Evolutionary conservation across 495 filamentous ascomycete genomes (phyloP), one percentile per base, ranked within the genome.

Genomic region (Penicillium salamii): DNA sequence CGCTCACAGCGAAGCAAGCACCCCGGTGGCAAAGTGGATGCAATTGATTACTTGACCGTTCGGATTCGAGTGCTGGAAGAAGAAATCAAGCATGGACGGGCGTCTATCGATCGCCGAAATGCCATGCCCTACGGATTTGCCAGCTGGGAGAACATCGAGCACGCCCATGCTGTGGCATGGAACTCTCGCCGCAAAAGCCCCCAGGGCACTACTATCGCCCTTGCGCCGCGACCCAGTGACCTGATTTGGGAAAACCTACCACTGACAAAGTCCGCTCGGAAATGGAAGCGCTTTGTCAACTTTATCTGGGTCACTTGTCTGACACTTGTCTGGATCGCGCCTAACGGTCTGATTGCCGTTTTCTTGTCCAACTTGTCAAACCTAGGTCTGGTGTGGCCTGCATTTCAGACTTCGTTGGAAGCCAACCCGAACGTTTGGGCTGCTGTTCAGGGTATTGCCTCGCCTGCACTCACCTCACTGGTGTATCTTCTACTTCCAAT

Each of bases 181-280:
- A 79, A 82, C 9, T 78, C 87, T 20, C 85, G 84, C 45, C 87
- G 84, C 17, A 95, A 91, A 69, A 84, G 87, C 52, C 88, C 88
- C 4, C 78, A 88, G 38, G 91, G 91, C 2, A 87, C 91, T 0
- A 87, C 78, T 0, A 79, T 97, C 42, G 70, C 70, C 8, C 76
- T 97, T 6, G 92, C 95, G 12, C 90, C 95, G 9, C 79, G 82
- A 55, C 91, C 95, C 20, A 88, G 88, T 55, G 93, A 97, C 63
- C 78, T 98, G 26, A 96, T 98, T 55, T 98, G 93, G 93, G 87
- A 91, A 54, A 98, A 98, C 59, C 78, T 97, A 61, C 78, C 79
- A 15, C 72, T 95, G 48, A 78, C 76, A 19, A 82, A 85, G 39
- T 64, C 77, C 15, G 74, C 80, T 7, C 82, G 91, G 49, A 72